These are phyloP conservation scores for Malus hybrid DNA, from an alignment of 331 rosid genomes.

Conservation along the genomic window DNA sequence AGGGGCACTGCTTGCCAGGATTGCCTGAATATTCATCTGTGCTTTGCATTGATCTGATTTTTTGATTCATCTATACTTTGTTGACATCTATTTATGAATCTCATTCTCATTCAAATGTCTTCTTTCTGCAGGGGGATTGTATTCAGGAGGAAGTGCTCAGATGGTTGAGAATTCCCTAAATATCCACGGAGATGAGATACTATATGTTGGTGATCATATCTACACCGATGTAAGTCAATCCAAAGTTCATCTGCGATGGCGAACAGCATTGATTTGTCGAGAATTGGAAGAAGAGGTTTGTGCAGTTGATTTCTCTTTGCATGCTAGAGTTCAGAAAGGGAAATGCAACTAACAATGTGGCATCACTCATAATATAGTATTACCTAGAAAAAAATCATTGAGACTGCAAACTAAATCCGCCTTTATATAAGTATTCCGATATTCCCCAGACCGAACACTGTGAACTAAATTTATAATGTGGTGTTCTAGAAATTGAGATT, in stretches of 20 bases:
- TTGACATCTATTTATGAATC: neutral
- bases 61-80: neutral
- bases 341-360: neutral
- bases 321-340: neutral
- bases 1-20: neutral
- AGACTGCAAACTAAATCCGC: neutral
- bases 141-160: constrained; percentile 96
- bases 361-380: neutral
- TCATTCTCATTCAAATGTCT: neutral
- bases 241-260: constrained; percentile 92
- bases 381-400: neutral
- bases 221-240: constrained; percentile 97
- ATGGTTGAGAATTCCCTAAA: constrained; percentile 82
- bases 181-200: constrained; percentile 91
- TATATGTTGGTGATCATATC: constrained; percentile 96
- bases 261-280: constrained; percentile 88
- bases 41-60: neutral
- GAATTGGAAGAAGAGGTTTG: constrained; percentile 97
- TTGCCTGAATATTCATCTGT: neutral
- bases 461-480: neutral
- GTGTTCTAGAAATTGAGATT: neutral
- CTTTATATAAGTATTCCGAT: neutral
- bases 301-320: neutral
- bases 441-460: neutral
- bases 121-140: constrained; percentile 73